These are phyloP conservation scores for Candida andamanensis DNA, from an alignment of 805 yeast species.

Conservation along the genomic window DNA sequence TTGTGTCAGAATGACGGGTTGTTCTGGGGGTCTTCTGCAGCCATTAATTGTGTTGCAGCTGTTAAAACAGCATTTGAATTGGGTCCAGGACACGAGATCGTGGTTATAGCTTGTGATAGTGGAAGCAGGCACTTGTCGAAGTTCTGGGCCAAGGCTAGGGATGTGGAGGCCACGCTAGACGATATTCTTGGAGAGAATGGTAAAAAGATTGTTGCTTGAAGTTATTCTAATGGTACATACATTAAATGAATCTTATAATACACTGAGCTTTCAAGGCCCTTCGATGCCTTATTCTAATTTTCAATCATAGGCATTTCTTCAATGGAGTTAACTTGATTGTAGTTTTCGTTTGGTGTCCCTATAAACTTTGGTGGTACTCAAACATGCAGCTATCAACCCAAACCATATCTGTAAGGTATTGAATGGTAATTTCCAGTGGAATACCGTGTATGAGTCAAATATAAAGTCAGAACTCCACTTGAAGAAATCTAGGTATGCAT, in stretches of 20 bases:
- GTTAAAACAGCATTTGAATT: conserved; percentile 43
- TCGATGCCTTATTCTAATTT: too few relatives aligned
- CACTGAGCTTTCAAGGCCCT: too few relatives aligned
- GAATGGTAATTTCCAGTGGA: conserved; percentile 29
- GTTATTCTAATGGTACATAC: too few relatives aligned
- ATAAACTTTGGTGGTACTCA: conserved; percentile 34
- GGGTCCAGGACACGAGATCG: conserved; percentile 62
- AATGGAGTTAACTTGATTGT: too few relatives aligned
- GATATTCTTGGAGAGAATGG: not conserved
- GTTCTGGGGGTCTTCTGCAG: conserved; percentile 91
- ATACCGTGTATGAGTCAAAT: conserved; percentile 39
- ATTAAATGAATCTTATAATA: too few relatives aligned
- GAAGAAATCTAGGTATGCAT: conserved; percentile 34
- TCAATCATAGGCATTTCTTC: not conserved
- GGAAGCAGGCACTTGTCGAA: conserved; percentile 88
- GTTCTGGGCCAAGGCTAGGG: conserved; percentile 76
- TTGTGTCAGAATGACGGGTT: conserved; percentile 80
- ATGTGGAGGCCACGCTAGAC: conserved; percentile 10
- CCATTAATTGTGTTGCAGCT: conserved; percentile 90
- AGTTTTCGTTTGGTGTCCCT: conserved; percentile 26
- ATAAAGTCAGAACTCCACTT: conserved; percentile 35
- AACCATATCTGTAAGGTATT: conserved; percentile 42
- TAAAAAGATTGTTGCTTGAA: not conserved
- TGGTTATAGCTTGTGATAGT: conserved; percentile 86
- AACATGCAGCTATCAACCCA: conserved; percentile 37